These are phyloP conservation scores for Fusarium luffae DNA, from an alignment of 2,329 filamentous ascomycete genomes.

Conservation along the genomic window DNA sequence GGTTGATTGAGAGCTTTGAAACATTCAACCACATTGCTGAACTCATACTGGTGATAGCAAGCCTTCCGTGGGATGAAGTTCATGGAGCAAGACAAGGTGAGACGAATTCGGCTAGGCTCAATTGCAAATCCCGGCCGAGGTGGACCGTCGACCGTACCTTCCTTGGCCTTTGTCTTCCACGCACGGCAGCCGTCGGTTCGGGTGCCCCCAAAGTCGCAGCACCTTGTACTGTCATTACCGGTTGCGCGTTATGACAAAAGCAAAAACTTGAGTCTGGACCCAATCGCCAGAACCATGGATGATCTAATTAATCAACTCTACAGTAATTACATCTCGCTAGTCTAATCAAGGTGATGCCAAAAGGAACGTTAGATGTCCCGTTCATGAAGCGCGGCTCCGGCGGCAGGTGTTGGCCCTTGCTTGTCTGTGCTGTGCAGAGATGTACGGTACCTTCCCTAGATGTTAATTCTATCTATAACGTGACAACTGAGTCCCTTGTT, in stretches of 20 bases:
- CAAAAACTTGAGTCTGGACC: conserved; percentile 17
- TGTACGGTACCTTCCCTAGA: conserved; percentile 2
- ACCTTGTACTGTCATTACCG: neutral
- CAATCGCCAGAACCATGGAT: conserved; percentile 21
- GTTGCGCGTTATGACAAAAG: neutral
- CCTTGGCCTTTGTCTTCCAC: neutral
- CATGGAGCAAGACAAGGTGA: conserved; percentile 39
- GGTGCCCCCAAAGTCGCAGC: conserved; percentile 20
- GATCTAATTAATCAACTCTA: conserved; percentile 20
- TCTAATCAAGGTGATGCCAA: conserved; percentile 11
- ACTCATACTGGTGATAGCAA: neutral
- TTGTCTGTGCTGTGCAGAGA: neutral
- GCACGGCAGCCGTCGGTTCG: conserved; percentile 6
- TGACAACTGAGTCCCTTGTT: conserved; percentile 15
- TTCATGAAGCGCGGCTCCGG: conserved; percentile 39
- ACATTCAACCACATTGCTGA: conserved; percentile 13
- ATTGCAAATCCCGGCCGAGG: conserved; percentile 32
- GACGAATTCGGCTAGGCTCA: conserved; percentile 43
- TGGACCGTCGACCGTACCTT: conserved; percentile 15
- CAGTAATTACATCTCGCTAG: conserved; percentile 12
- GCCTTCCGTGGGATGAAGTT: conserved; percentile 19
- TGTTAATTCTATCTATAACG: neutral
- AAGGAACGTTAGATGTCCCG: conserved; percentile 2
- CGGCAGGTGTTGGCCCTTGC: conserved; percentile 34
- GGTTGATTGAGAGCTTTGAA: neutral